Base-by-base conservation (phyloP, 176 grass and related monocot species). In the Calamus simplicifolius region DNA sequence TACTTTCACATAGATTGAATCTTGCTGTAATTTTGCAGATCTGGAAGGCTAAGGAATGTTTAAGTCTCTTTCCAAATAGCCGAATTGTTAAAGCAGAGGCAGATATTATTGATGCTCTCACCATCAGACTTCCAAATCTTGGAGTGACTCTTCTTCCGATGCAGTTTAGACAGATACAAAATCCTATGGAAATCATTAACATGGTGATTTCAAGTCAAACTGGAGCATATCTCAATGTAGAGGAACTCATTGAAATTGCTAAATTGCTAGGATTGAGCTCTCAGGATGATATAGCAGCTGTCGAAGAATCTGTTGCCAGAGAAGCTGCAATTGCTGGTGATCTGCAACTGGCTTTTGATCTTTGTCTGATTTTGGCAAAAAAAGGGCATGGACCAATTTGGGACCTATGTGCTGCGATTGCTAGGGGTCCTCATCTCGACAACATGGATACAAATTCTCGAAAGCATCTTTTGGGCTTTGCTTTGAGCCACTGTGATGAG, bases 1-100 rank as follows among this genome's bases (percentile, higher is more conserved):
- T 10, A 43, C 35, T 35, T 35, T 7, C 35, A 43, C 8, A 43
- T 12, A 43, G 35, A 43, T 1, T 43, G 35, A 43, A 43, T 43
- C 35, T 43, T 12, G 35, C 35, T 43, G 35, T 43, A 43, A 43
- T 61, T 77, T 80, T 84, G 58, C 66, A 97, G 92, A 91, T 97
- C 64, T 97, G 92, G 87, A 96, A 96, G 71, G 92, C 92, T 52
- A 96, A 85, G 73, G 87, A 96, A 80, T 96, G 91, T 64, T 68
- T 96, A 62, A 90, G 85, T 67, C 75, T 96, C 54, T 69, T 90
- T 51, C 83, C 86, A 54, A 88, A 85, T 66, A 96, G 74, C 75
- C 81, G 63, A 82, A 77, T 27, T 67, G 92, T 85, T 73, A 84
- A 90, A 81, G 87, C 78, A 31, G 92, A 96, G 75, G 84, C 75